phyloP scores from a whole-genome alignment of 805 yeast genomes.

The Candida nitratophila region DNA sequence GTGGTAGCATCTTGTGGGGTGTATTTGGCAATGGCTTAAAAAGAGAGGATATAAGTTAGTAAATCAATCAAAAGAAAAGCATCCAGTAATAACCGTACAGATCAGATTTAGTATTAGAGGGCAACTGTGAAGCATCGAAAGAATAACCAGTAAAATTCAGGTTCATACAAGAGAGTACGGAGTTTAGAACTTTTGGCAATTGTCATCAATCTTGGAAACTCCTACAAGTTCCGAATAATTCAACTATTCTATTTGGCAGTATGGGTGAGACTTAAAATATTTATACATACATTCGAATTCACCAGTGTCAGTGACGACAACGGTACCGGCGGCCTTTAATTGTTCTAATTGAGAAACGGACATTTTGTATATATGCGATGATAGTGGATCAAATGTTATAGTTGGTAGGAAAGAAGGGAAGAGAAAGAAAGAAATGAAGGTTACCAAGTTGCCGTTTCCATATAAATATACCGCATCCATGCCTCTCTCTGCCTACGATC shows the following conservation, averaged over 20 bases:
- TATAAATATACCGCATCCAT: no score
- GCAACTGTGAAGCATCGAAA: no score
- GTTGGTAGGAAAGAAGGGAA: background rate
- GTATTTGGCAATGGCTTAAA: conserved; percentile 77
- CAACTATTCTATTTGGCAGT: no score
- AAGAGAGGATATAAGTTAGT: background rate
- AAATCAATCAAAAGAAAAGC: background rate
- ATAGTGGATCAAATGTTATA: background rate
- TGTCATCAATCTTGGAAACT: no score
- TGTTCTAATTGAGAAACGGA: conserved; percentile 73
- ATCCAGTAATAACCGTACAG: no score
- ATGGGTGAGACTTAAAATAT: background rate
- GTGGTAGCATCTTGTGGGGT: conserved; percentile 99
- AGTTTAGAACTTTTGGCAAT: no score
- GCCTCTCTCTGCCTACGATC: no score
- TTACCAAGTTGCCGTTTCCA: no score
- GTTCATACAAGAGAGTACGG: no score
- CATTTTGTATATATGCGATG: conserved; percentile 12
- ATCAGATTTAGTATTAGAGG: no score
- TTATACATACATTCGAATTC: conserved; percentile 69
- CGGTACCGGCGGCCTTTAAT: conserved; percentile 92
- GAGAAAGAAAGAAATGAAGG: background rate
- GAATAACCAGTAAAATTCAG: no score
- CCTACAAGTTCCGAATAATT: background rate
- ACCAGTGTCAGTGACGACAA: conserved; percentile 97